Evolutionary conservation across 2,329 filamentous ascomycete genomes (phyloP).

Genomic region (Aspergillus intermedius): DNA sequence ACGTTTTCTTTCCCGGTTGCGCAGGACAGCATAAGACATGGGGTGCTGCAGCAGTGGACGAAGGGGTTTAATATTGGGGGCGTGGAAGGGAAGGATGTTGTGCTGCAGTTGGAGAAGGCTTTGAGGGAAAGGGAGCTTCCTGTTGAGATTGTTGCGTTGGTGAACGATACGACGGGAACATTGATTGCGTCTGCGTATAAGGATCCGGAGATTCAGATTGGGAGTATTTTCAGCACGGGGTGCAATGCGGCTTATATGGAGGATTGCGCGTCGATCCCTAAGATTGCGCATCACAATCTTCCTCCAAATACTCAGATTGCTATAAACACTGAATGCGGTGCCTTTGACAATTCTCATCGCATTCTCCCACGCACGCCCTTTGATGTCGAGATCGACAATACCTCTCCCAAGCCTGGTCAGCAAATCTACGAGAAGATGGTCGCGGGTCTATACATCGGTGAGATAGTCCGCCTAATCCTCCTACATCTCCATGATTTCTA

Average conservation of each 20-base stretch:
- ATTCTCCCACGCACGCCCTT: slow-evolving; percentile 66
- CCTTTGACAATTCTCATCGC: slow-evolving; percentile 80
- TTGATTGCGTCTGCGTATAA: slow-evolving; percentile 88
- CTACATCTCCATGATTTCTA: slow-evolving; percentile 73
- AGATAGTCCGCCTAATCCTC: slow-evolving; percentile 80
- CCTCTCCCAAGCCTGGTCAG: slow-evolving; percentile 83
- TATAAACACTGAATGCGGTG: slow-evolving; percentile 92
- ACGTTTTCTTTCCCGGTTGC: slow-evolving; percentile 87
- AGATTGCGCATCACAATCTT: slow-evolving; percentile 74
- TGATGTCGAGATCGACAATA: slow-evolving; percentile 74
- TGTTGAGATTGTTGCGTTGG: slow-evolving; percentile 75
- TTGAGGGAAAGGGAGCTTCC: slow-evolving; percentile 64
- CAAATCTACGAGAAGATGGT: slow-evolving; percentile 98
- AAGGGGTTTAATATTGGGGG: slow-evolving; percentile 84
- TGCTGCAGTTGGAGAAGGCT: slow-evolving; percentile 71
- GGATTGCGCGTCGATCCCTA: slow-evolving; percentile 72
- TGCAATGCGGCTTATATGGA: slow-evolving; percentile 98
- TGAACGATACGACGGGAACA: slow-evolving; percentile 93
- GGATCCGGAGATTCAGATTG: slow-evolving; percentile 77
- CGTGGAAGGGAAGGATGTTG: slow-evolving; percentile 81
- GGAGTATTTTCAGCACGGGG: slow-evolving; percentile 91
- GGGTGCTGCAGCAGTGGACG: slow-evolving; percentile 81
- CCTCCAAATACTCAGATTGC: slow-evolving; percentile 71
- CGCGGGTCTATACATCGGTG: slow-evolving; percentile 83
- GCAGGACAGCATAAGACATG: slow-evolving; percentile 77